phyloP scores from a whole-genome alignment of 2,329 filamentous ascomycete species.

The Ampelomyces quisqualis region DNA sequence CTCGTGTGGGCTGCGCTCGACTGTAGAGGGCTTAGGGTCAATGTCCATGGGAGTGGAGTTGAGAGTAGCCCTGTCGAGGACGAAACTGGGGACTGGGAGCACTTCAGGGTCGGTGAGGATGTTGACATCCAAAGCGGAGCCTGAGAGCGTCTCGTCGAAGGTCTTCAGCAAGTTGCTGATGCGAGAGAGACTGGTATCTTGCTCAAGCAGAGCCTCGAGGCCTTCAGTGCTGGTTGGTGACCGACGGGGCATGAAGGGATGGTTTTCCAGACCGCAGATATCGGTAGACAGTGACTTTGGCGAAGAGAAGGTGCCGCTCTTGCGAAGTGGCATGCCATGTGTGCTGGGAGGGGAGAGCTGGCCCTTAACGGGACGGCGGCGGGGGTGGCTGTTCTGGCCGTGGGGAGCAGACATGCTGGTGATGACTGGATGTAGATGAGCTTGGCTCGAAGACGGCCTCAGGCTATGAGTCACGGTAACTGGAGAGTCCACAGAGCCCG shows the following conservation, averaged over 20 bases:
- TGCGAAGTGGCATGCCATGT: conserved; percentile 50
- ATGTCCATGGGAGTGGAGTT: conserved; percentile 42
- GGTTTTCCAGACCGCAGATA: conserved; percentile 44
- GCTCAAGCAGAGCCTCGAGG: conserved; percentile 49
- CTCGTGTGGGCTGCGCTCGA: conserved; percentile 53
- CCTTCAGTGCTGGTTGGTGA: conserved; percentile 53
- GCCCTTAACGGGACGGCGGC: conserved; percentile 49
- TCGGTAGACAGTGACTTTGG: conserved; percentile 42
- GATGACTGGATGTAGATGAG: conserved; percentile 37
- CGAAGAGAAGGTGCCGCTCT: conserved; percentile 53
- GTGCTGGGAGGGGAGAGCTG: conserved; percentile 38
- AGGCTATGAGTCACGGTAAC: conserved; percentile 40
- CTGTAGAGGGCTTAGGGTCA: conserved; percentile 44
- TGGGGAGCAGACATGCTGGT: conserved; percentile 43
- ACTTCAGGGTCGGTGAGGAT: conserved; percentile 53
- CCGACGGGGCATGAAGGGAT: conserved; percentile 48
- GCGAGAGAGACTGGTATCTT: conserved; percentile 49
- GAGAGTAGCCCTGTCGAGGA: conserved; percentile 43
- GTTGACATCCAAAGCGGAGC: conserved; percentile 35
- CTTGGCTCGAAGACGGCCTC: conserved; percentile 29
- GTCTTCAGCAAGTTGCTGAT: conserved; percentile 48
- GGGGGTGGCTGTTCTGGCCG: conserved; percentile 48
- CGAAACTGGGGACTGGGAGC: conserved; percentile 50
- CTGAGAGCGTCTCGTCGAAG: conserved; percentile 49
- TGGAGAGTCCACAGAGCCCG: conserved; percentile 26